A percentile compares a stretch with the other conserved stretches of the same genome.
Conservation (phyloP, 331 rosid species). For the Malus hybrid region DNA sequence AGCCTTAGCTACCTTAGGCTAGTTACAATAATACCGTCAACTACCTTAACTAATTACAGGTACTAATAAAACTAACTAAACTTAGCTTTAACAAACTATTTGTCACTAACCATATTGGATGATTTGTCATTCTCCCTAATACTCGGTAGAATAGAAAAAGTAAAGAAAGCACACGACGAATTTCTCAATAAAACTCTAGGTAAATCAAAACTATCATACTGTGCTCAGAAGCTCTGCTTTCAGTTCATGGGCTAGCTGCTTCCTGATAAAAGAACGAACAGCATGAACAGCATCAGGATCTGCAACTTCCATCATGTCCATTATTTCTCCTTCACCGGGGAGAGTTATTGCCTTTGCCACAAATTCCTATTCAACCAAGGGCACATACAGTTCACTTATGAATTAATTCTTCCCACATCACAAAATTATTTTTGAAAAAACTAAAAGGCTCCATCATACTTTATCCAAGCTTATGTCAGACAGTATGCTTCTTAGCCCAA, state of each 20-base stretch:
- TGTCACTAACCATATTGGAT: too few species aligned
- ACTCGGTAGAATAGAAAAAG: not conserved
- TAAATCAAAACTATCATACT: conserved; percentile 36
- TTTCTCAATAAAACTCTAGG: not conserved
- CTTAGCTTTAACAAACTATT: too few species aligned
- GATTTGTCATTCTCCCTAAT: too few species aligned
- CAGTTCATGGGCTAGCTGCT: conserved; percentile 80
- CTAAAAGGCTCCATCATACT: conserved; percentile 28
- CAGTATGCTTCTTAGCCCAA: conserved; percentile 62
- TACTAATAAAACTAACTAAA: too few species aligned
- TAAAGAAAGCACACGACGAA: not conserved
- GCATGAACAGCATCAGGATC: conserved; percentile 95
- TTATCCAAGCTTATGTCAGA: conserved; percentile 74
- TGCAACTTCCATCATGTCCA: conserved; percentile 94
- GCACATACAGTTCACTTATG: not conserved
- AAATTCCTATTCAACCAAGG: conserved; percentile 57
- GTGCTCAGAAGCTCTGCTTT: conserved; percentile 59
- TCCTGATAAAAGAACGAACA: conserved; percentile 77
- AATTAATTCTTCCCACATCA: not conserved
- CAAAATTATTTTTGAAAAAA: not conserved
- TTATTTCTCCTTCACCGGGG: conserved; percentile 97
- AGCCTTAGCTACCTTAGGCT: too few species aligned
- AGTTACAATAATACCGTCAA: too few species aligned
- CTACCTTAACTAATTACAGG: too few species aligned
- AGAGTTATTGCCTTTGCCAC: conserved; percentile 85